phyloP scores from a whole-genome alignment of 2,329 filamentous ascomycete species.

The Neoascochyta sp. region DNA sequence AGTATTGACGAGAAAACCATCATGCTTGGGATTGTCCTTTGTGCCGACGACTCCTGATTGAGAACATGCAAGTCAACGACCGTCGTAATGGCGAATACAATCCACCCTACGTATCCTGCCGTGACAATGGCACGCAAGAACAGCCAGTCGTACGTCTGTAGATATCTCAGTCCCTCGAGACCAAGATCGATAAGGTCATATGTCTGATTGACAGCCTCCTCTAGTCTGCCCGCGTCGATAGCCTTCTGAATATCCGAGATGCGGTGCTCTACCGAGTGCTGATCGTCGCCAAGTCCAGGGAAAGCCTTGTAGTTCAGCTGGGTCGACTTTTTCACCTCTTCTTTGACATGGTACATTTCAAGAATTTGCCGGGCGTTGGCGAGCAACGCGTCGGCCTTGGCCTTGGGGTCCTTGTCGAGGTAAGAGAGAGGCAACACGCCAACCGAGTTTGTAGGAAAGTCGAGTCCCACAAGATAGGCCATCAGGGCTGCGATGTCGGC shows the following conservation, averaged over 20 bases:
- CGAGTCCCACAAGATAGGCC: constrained; percentile 82
- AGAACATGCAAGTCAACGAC: constrained; percentile 87
- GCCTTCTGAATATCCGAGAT: constrained; percentile 63
- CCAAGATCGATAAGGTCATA: constrained; percentile 71
- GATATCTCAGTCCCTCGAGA: constrained; percentile 80
- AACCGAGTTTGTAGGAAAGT: constrained; percentile 94
- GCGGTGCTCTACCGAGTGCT: constrained; percentile 62
- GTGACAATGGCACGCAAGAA: constrained; percentile 89
- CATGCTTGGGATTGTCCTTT: constrained; percentile 58
- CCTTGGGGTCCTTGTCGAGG: constrained; percentile 64
- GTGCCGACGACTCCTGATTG: constrained; percentile 62
- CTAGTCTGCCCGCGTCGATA: constrained; percentile 63
- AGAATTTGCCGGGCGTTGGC: constrained; percentile 83
- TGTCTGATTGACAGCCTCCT: constrained; percentile 76
- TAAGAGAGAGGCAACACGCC: constrained; percentile 86
- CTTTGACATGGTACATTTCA: constrained; percentile 95
- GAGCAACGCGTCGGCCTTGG: constrained; percentile 80
- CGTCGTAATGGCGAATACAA: constrained; percentile 83
- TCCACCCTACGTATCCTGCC: constrained; percentile 89
- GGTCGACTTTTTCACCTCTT: constrained; percentile 71
- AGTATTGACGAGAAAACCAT: constrained; percentile 72
- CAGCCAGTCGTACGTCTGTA: constrained; percentile 98
- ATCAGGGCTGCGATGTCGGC: constrained; percentile 94
- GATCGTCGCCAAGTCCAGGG: constrained; percentile 61
- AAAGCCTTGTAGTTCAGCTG: constrained; percentile 78